These are phyloP conservation scores for Cercophora scortea DNA, from an alignment of 495 filamentous ascomycete genomes.

Conservation along the genomic window DNA sequence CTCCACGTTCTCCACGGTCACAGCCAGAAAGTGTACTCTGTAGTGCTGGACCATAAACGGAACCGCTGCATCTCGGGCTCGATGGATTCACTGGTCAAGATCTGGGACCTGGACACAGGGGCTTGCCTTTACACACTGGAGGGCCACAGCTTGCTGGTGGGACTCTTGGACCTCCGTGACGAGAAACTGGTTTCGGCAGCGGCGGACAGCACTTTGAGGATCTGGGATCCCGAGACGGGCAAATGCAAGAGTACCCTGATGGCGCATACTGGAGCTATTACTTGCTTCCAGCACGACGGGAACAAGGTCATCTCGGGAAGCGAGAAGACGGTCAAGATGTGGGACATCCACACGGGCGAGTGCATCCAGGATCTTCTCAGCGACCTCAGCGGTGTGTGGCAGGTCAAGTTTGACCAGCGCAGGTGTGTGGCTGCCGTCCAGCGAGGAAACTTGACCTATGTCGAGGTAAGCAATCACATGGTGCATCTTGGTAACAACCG, in stretches of 20 bases:
- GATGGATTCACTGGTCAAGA: slow-evolving; percentile 97
- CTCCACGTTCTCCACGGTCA: slow-evolving; percentile 84
- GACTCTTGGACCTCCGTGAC: slow-evolving; percentile 78
- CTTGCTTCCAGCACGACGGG: slow-evolving; percentile 96
- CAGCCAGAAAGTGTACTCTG: slow-evolving; percentile 91
- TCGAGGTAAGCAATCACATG: slow-evolving; percentile 63
- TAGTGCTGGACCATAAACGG: slow-evolving; percentile 85
- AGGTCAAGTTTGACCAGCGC: slow-evolving; percentile 95
- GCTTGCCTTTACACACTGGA: slow-evolving; percentile 82
- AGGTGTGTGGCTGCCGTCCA: slow-evolving; percentile 96
- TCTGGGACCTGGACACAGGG: slow-evolving; percentile 94
- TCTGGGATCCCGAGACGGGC: slow-evolving; percentile 95
- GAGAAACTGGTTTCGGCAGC: slow-evolving; percentile 90
- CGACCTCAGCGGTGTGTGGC: slow-evolving; percentile 95
- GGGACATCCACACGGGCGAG: slow-evolving; percentile 87
- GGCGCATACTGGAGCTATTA: slow-evolving; percentile 95
- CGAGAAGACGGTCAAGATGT: slow-evolving; percentile 96
- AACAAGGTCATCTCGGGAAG: slow-evolving; percentile 95
- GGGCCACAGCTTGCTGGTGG: slow-evolving; percentile 89
- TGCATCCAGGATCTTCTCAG: slow-evolving; percentile 91
- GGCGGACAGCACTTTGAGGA: slow-evolving; percentile 87
- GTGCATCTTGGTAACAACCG: background rate
- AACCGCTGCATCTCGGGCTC: slow-evolving; percentile 96
- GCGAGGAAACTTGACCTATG: slow-evolving; percentile 82
- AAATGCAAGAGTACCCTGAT: slow-evolving; percentile 82